Base-by-base conservation (phyloP, 495 filamentous ascomycete species). In the Penicillium atrosanguineum region DNA sequence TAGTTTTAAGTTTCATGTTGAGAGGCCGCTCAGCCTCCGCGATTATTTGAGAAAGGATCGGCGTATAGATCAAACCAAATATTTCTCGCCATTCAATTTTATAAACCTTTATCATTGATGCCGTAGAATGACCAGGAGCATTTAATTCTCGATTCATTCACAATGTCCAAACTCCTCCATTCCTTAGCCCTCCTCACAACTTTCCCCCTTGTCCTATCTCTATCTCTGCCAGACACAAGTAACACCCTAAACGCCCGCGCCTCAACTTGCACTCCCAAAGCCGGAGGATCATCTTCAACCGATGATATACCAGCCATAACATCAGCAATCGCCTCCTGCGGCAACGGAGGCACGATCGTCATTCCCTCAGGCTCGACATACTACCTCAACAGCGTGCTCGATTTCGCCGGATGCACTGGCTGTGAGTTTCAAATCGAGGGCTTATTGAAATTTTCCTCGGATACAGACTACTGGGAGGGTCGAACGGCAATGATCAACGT, bases 341-440 rank as follows among this genome's bases (percentile, higher is more conserved):
- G 76, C 26, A 60, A 68, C 2, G 66, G 68, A 16, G 76, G 73
- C 4, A 76, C 69, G 0, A 76, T 79, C 20, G 67, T 74, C 3
- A 70, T 79, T 34, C 76, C 76, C 3, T 52, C 62, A 2, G 68
- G 63, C 1, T 64, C 47, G 0, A 77, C 72, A 3, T 79, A 77
- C 49, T 67, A 68, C 48, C 52, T 74, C 40, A 68, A 72, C 55
- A 72, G 69, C 21, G 63, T 68, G 7, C 69, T 77, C 6, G 63
- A 69, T 31, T 72, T 77, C 36, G 37, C 68, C 0, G 69, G 65
- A 7, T 75, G 74, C 52, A 48, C 43, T 4, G 60, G 59, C 29
- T 77, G 74, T 42, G 69, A 71, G 46, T 67, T 79, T 36, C 72
- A 75, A 46, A 44, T 77, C 0, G 74, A 79, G 47, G 75, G 73